Percentiles rank a stretch among this genome's conserved stretches.
Conservation (phyloP, 164 flowering plant genomes). For the Magnolia changhungtana region DNA sequence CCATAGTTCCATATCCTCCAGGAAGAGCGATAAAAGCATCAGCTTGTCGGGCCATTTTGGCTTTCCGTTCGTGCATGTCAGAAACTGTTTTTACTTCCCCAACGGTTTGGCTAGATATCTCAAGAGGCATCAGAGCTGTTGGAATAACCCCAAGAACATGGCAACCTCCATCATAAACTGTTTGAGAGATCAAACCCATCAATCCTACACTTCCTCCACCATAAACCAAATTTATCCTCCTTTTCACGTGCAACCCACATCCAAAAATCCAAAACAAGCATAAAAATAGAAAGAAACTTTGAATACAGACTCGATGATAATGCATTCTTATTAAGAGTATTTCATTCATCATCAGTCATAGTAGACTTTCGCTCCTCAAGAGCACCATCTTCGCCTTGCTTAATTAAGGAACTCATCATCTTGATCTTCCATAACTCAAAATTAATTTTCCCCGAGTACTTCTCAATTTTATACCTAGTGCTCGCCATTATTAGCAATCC, state of each 20-base stretch:
- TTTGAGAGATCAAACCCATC: slow-evolving; percentile 85
- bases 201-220: slow-evolving; percentile 97
- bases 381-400: too few relatives aligned
- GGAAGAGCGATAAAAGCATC: slow-evolving; percentile 25
- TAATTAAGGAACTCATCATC: too few relatives aligned
- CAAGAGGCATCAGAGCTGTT: slow-evolving; percentile 82
- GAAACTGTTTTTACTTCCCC: slow-evolving; percentile 17
- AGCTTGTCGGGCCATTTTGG: slow-evolving; percentile 18
- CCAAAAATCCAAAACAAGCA: too few relatives aligned
- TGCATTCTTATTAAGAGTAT: too few relatives aligned
- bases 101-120: slow-evolving; percentile 23
- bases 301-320: not conserved
- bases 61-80: slow-evolving; percentile 19
- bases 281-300: not conserved
- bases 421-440: too few relatives aligned
- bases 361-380: too few relatives aligned
- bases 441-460: too few relatives aligned
- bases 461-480: too few relatives aligned
- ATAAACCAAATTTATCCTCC: slow-evolving; percentile 86
- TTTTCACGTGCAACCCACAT: slow-evolving; percentile 48
- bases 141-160: slow-evolving; percentile 95
- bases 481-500: too few relatives aligned
- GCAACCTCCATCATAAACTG: slow-evolving; percentile 70
- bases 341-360: too few relatives aligned
- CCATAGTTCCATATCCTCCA: slow-evolving; percentile 96